Evolutionary conservation across 345 rosid genomes (phyloP).

Genomic region (Rhodomyrtus tomentosa): DNA sequence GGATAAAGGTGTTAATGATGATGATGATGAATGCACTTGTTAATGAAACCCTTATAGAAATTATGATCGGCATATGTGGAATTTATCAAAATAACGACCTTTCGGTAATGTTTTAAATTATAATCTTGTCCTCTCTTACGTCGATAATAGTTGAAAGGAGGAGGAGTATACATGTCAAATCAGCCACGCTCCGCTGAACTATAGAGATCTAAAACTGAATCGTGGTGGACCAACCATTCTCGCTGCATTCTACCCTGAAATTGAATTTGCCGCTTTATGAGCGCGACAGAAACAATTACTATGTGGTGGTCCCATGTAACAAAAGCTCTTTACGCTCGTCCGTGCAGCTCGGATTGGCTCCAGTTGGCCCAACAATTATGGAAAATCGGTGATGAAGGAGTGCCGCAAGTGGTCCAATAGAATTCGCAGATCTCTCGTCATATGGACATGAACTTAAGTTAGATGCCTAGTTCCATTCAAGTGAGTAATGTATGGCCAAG

Average conservation of each 20-base stretch:
- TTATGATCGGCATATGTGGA: too few species aligned
- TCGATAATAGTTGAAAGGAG: neutral
- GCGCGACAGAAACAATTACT: neutral
- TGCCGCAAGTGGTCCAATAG: neutral
- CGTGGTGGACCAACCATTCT: neutral
- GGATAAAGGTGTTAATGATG: too few species aligned
- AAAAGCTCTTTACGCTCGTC: neutral
- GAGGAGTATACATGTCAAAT: neutral
- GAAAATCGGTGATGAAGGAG: neutral
- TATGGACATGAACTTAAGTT: neutral
- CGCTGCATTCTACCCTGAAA: neutral
- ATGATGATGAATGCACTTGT: too few species aligned
- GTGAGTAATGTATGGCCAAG: too few species aligned
- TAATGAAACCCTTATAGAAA: neutral
- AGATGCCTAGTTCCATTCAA: neutral
- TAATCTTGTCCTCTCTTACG: neutral
- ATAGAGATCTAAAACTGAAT: neutral
- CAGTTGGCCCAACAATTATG: neutral
- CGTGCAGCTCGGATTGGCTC: neutral
- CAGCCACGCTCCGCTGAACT: neutral
- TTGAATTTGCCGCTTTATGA: neutral
- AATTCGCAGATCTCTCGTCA: neutral
- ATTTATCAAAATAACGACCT: neutral
- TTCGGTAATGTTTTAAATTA: neutral
- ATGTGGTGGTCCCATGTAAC: neutral